These are phyloP conservation scores for Flaveria ramosissima DNA, from an alignment of 129 eudicot genomes.

Conservation along the genomic window DNA sequence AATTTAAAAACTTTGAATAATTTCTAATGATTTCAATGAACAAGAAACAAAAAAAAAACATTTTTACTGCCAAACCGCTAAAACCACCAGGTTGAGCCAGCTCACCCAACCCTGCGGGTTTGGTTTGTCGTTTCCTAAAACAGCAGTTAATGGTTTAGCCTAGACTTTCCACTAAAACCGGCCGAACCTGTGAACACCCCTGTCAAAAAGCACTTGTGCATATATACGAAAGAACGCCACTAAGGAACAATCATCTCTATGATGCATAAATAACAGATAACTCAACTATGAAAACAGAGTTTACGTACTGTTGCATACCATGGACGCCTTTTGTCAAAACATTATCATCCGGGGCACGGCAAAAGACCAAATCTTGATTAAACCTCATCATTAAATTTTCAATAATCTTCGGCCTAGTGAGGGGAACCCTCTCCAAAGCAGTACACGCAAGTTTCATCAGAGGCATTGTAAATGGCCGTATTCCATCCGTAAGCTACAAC, in stretches of 20 bases:
- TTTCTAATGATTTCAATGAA: not conserved
- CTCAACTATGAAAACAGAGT: not conserved
- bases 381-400: slow-evolving; percentile 65
- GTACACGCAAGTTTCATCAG: slow-evolving; percentile 94
- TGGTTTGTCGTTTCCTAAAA: not conserved
- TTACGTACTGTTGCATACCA: slow-evolving; percentile 45
- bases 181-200: not conserved
- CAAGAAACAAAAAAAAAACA: not conserved
- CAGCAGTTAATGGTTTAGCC: not conserved
- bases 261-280: not conserved
- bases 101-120: not conserved
- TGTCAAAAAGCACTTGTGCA: not conserved
- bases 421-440: slow-evolving; percentile 93
- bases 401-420: slow-evolving; percentile 60
- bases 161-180: not conserved
- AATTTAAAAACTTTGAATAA: not conserved
- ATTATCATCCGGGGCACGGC: slow-evolving; percentile 82
- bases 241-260: not conserved
- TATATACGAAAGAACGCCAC: not conserved
- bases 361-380: slow-evolving; percentile 83
- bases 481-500: slow-evolving; percentile 92
- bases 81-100: not conserved
- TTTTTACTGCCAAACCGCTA: not conserved
- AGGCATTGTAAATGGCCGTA: slow-evolving; percentile 98
- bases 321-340: slow-evolving; percentile 61